phyloP scores from a whole-genome alignment of 1,284 basidiomycete species.

The Tremellales sp. region DNA sequence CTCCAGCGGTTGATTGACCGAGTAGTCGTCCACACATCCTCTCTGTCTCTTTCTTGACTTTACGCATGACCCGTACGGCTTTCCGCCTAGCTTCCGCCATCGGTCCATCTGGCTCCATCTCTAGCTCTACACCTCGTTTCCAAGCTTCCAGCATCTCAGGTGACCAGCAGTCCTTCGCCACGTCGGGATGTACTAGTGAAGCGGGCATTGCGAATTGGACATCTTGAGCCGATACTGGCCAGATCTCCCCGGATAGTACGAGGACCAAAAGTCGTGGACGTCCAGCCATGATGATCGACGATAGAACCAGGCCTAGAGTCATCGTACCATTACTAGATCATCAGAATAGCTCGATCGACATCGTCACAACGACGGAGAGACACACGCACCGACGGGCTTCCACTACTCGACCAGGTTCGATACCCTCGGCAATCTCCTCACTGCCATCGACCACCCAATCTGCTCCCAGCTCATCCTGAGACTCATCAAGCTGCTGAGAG shows the following conservation, averaged over 20 bases:
- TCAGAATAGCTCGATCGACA: neutral
- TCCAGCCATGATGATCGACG: slow-evolving; percentile 23
- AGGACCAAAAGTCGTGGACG: slow-evolving; percentile 34
- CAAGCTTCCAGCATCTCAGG: slow-evolving; percentile 24
- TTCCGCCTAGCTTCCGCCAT: slow-evolving; percentile 33
- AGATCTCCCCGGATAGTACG: slow-evolving; percentile 34
- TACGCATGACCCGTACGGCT: slow-evolving; percentile 32
- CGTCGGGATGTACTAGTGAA: slow-evolving; percentile 20
- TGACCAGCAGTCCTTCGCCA: slow-evolving; percentile 26
- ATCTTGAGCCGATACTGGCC: slow-evolving; percentile 38
- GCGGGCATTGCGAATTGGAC: slow-evolving; percentile 45
- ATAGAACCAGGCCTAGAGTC: slow-evolving; percentile 35
- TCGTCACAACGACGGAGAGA: neutral
- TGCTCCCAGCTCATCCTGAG: slow-evolving; percentile 9
- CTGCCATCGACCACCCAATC: slow-evolving; percentile 15
- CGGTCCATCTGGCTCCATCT: slow-evolving; percentile 10
- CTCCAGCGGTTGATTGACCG: slow-evolving; percentile 18
- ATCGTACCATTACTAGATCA: neutral
- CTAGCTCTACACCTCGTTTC: slow-evolving; percentile 12
- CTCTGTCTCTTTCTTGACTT: slow-evolving; percentile 37
- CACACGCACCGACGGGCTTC: slow-evolving; percentile 36
- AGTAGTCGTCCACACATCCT: slow-evolving; percentile 28
- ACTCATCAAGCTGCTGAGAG: neutral
- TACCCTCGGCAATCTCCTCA: slow-evolving; percentile 14
- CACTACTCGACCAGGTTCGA: slow-evolving; percentile 35